Conservation (phyloP, 1,139 yeast species). For the Nakaseomyces bracarensis region DNA sequence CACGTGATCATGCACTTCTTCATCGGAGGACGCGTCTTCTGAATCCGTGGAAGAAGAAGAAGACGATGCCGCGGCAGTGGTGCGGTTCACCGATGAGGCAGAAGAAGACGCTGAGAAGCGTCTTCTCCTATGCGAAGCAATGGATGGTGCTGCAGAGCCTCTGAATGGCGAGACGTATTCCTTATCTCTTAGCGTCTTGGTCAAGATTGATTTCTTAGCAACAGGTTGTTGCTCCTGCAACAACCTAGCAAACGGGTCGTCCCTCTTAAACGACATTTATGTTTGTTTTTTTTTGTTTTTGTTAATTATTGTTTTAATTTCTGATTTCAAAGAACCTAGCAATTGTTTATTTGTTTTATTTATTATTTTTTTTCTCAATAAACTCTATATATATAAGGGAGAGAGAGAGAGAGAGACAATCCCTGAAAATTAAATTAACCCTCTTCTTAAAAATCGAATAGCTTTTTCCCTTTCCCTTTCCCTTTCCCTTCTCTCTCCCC, state of each 20-base stretch:
- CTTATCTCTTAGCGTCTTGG: background rate
- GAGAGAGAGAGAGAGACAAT: too few species aligned
- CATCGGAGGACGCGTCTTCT: background rate
- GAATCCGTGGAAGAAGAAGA: background rate
- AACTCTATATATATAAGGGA: too few species aligned
- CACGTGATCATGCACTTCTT: background rate
- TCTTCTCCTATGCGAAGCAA: too few species aligned
- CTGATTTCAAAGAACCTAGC: too few species aligned
- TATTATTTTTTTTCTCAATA: too few species aligned
- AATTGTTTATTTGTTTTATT: too few species aligned
- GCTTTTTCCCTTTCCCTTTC: too few species aligned
- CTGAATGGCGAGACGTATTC: conserved; percentile 16
- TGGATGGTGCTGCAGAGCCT: background rate
- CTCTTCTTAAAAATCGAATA: too few species aligned
- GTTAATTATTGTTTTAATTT: too few species aligned
- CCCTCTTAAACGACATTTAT: conserved; percentile 1
- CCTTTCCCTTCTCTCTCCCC: too few species aligned
- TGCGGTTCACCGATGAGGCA: background rate
- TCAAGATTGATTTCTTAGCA: background rate
- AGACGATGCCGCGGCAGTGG: background rate
- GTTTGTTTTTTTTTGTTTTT: too few species aligned
- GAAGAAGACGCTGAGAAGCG: conserved; percentile 2
- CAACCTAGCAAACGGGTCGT: conserved; percentile 8
- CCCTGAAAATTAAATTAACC: too few species aligned
- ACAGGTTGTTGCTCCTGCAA: background rate